Base-by-base conservation (phyloP, 768 basidiomycete species). In the Termitomyces sp. region DNA sequence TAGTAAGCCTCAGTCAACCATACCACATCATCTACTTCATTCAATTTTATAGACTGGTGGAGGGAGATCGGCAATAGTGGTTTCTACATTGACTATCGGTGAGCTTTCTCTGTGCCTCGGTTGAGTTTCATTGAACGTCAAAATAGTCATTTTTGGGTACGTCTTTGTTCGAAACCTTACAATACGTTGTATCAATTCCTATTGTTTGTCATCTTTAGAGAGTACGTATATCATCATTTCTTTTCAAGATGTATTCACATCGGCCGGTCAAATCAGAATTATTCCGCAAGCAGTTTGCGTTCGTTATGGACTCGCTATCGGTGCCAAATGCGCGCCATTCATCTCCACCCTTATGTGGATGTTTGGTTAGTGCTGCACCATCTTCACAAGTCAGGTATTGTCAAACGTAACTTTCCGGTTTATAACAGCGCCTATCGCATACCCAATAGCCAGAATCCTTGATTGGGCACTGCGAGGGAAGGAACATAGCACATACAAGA, bases 111-210 rank as follows among this genome's bases (percentile, higher is more conserved):
- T 20, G 16, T n/a, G 15, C 33, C 16, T 18, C 24, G 3, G 8
- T 28, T 12, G 10, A 29, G 26, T 41, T 52, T 5, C 13, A 20
- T 29, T 41, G n/a, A 45, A 45, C 5, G 15, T 31, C 22, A 18
- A n/a, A 9, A 45, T 46, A 88, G 91, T 93, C 42, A 86, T 92
- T 44, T 93, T 92, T 68, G 91, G 91, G 90, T 90, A 70, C 54
- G 82, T 70, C 13, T 0, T 10, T 15, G 18, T 24, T 28, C 22
- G n/a, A 20, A 29, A 51, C 6, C 37, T 39, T 28, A 6, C 5
- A 13, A 12, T 52, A 20, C 5, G 10, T 13, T 39, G 36, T 29
- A 28, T 52, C 6, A 15, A n/a, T 0, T 29, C 8, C 15, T 28
- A 16, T 18, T 26, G 26, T 9, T 34, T 34, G 24, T 13, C 12